Conservation (phyloP, 495 filamentous ascomycete genomes). For the Jackrogersella multiformis region DNA sequence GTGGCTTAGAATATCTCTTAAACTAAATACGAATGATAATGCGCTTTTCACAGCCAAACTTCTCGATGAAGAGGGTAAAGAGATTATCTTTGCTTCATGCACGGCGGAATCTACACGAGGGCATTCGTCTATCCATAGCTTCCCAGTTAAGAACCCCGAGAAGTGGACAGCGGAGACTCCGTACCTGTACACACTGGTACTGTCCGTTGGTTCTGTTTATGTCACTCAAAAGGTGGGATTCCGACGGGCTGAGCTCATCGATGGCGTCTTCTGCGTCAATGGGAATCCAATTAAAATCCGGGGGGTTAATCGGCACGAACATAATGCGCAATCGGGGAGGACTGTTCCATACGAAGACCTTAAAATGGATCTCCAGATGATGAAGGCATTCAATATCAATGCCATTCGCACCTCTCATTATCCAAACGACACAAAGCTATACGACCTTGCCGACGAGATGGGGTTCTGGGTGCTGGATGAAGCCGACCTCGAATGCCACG, state of each 20-base stretch:
- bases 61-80: constrained; percentile 44
- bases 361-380: constrained; percentile 65
- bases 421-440: constrained; percentile 67
- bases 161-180: constrained; percentile 80
- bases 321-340: constrained; percentile 67
- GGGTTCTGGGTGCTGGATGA: constrained; percentile 79
- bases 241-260: constrained; percentile 63
- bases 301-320: constrained; percentile 76
- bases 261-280: constrained; percentile 69
- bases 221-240: constrained; percentile 67
- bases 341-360: constrained; percentile 67
- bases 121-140: constrained; percentile 33
- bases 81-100: constrained; percentile 33
- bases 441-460: constrained; percentile 72
- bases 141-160: constrained; percentile 54
- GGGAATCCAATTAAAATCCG: constrained; percentile 67
- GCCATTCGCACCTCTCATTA: constrained; percentile 73
- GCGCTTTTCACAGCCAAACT: constrained; percentile 45
- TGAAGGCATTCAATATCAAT: constrained; percentile 76
- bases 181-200: constrained; percentile 63
- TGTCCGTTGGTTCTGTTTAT: constrained; percentile 52
- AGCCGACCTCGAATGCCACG: constrained; percentile 78
- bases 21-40: constrained; percentile 44
- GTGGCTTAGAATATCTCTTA: constrained; percentile 59
- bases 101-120: constrained; percentile 14